These are phyloP conservation scores for Colletotrichum godetiae DNA, from an alignment of 2,329 filamentous ascomycete genomes.

Conservation along the genomic window DNA sequence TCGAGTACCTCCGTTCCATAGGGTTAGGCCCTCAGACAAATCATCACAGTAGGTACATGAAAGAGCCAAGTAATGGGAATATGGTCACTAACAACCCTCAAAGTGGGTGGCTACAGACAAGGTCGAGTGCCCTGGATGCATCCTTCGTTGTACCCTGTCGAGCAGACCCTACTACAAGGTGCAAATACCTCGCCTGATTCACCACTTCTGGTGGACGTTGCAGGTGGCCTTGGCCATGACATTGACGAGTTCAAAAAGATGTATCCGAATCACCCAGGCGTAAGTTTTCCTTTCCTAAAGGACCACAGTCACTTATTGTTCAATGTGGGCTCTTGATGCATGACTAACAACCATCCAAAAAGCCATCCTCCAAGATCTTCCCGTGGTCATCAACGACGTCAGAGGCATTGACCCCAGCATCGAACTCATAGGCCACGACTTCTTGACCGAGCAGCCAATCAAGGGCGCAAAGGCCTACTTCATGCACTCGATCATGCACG, in stretches of 20 bases:
- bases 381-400: slow-evolving; percentile 50
- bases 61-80: background rate
- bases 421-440: slow-evolving; percentile 55
- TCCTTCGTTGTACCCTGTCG: slow-evolving; percentile 44
- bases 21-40: background rate
- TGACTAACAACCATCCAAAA: slow-evolving; percentile 22
- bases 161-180: slow-evolving; percentile 44
- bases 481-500: slow-evolving; percentile 41
- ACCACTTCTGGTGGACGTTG: slow-evolving; percentile 48
- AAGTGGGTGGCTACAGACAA: slow-evolving; percentile 49
- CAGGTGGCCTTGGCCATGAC: slow-evolving; percentile 49
- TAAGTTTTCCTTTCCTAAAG: too few species aligned
- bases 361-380: slow-evolving; percentile 61
- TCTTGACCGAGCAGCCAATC: slow-evolving; percentile 57
- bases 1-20: slow-evolving; percentile 42
- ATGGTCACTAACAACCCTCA: slow-evolving; percentile 48
- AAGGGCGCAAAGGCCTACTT: slow-evolving; percentile 46
- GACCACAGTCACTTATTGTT: too few species aligned
- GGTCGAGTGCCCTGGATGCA: slow-evolving; percentile 49
- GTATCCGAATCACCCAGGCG: slow-evolving; percentile 42
- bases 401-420: slow-evolving; percentile 44
- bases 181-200: slow-evolving; percentile 39
- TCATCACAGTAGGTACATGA: background rate
- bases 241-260: slow-evolving; percentile 47
- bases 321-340: too few species aligned